Percentiles rank a stretch among this genome's conserved stretches.
These are phyloP conservation scores for Taxillus chinensis DNA, from an alignment of 164 flowering plant species.

Conservation along the genomic window DNA sequence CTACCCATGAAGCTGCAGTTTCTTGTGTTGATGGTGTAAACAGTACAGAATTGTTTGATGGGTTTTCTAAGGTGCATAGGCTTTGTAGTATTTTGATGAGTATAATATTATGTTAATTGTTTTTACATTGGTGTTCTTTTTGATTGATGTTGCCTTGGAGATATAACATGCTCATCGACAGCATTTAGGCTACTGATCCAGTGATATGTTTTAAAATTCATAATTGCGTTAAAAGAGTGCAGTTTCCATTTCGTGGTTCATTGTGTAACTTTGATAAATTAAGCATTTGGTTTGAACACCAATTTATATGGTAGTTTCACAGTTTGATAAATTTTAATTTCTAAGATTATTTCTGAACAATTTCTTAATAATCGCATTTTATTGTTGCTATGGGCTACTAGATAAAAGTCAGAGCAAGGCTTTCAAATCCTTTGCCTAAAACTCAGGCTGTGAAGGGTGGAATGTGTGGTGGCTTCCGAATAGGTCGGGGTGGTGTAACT, in stretches of 20 bases:
- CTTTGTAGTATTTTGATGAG: background rate
- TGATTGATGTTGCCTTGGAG: too few relatives aligned
- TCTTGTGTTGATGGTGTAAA: constrained; percentile 53
- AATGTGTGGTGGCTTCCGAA: constrained; percentile 70
- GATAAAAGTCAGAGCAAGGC: constrained; percentile 60
- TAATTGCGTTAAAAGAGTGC: too few relatives aligned
- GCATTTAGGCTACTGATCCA: too few relatives aligned
- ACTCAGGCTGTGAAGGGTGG: constrained; percentile 82
- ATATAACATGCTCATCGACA: too few relatives aligned
- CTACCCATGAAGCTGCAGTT: constrained; percentile 58
- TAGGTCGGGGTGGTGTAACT: constrained; percentile 32
- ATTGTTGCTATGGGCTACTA: constrained; percentile 15
- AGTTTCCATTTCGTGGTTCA: too few relatives aligned
- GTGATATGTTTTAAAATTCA: too few relatives aligned
- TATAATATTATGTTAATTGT: background rate
- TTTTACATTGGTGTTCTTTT: background rate
- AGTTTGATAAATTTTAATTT: too few relatives aligned
- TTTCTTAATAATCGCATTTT: background rate
- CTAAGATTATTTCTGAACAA: too few relatives aligned
- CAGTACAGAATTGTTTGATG: constrained; percentile 42
- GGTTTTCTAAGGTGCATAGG: constrained; percentile 42
- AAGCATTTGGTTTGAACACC: too few relatives aligned
- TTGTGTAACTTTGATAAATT: too few relatives aligned
- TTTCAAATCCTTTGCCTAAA: constrained; percentile 75
- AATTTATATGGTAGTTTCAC: too few relatives aligned